Evolutionary conservation across 2,329 filamentous ascomycete species (phyloP), one percentile per base, ranked within the genome.

Genomic region (Colletotrichum horii): DNA sequence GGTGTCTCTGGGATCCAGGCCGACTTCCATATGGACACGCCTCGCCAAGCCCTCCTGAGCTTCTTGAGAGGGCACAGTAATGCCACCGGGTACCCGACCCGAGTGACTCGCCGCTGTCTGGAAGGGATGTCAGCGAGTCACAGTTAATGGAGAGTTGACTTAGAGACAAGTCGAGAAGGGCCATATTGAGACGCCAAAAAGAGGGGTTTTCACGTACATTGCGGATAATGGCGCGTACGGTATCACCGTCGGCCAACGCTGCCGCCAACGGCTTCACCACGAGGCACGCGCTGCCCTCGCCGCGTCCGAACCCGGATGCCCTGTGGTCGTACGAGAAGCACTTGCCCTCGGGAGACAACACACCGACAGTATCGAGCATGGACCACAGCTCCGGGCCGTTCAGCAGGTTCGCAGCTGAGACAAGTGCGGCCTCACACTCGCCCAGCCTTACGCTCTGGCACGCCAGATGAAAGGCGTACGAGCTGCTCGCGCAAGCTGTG

Each of bases 271-370:
- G 81, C 78, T 89, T 89, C 3, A 89, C 71, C 6, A 87, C 73
- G 6, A 89, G 62, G 24, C 83, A 80, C 1, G 79, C 83, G 22
- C 84, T 78, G 8, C 85, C 87, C 75, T 89, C 87, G 7, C 85
- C 87, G 12, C 86, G 81, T 1, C 80, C 84, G 75, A 88, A 89
- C 2, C 87, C 87, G 70, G 85, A 80, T 4, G 84, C 87, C 9
- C 78, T 76, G 15, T 78, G 68, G 70, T 87, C 86, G 67, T 82
- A 85, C 36, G 76, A 78, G 30, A 79, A 55, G 75, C 79, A 81
- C 3, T 66, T 75, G 9, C 79, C 79, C n/a, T 78, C 76, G 7
- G 82, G 77, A 3, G 79, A 80, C 8, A 83, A 78, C 2, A 81
- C 76, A 9, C 80, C 78, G 14, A 72, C 65, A 14, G 72, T 70